Evolutionary conservation across 257 asterid genomes (phyloP).

Genomic region (Fraxinus cuspidata): DNA sequence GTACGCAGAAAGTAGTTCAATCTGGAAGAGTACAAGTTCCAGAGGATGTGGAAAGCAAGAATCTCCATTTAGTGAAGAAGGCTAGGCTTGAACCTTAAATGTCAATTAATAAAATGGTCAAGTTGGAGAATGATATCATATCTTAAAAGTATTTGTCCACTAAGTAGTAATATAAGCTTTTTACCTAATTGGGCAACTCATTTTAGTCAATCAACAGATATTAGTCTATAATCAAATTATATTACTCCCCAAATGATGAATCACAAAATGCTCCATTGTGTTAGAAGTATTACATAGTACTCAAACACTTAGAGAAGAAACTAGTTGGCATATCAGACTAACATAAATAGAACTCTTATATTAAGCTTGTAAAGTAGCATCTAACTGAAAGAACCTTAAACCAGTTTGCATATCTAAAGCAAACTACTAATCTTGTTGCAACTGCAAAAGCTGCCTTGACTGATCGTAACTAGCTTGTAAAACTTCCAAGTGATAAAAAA

Average conservation of each 20-base stretch:
- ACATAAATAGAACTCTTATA: neutral
- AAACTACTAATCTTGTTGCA: conserved; percentile 20
- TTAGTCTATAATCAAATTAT: neutral
- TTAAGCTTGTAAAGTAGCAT: neutral
- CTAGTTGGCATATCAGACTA: neutral
- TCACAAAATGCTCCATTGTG: neutral
- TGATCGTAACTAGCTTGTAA: conserved; percentile 49
- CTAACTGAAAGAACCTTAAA: neutral
- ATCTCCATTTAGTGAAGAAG: neutral
- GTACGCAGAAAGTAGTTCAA: neutral
- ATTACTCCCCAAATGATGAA: neutral
- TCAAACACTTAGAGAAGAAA: neutral
- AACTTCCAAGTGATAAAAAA: conserved; percentile 43
- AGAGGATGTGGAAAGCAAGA: neutral
- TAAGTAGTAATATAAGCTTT: neutral
- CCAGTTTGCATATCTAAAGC: neutral
- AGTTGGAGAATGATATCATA: neutral
- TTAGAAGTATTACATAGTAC: neutral
- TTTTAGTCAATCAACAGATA: neutral
- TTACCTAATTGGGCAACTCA: neutral
- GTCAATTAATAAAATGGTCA: neutral
- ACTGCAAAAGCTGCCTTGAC: conserved; percentile 39
- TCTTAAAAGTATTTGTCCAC: neutral
- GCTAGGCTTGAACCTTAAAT: neutral
- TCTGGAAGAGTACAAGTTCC: neutral